Conservation (phyloP, 2,329 filamentous ascomycete species). For the Colletotrichum lentis region DNA sequence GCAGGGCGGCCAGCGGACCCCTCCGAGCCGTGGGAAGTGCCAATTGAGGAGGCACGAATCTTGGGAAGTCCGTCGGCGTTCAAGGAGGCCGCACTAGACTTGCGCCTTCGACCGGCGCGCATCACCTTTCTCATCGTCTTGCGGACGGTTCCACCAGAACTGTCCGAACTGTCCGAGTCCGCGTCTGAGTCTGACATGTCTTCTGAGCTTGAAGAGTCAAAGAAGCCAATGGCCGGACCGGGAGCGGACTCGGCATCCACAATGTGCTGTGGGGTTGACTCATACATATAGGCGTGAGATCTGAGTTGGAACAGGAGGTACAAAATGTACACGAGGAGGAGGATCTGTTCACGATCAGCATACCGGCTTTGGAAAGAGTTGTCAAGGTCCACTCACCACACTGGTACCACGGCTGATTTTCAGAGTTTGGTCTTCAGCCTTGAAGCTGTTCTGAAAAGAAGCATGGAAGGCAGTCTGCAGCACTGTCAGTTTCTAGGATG, state of each 20-base stretch:
- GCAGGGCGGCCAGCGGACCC: slow-evolving; percentile 50
- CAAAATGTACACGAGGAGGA: slow-evolving; percentile 81
- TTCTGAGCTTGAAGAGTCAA: slow-evolving; percentile 73
- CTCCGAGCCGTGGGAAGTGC: slow-evolving; percentile 51
- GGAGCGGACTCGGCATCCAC: slow-evolving; percentile 92
- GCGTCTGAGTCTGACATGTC: slow-evolving; percentile 67
- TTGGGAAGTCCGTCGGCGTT: slow-evolving; percentile 56
- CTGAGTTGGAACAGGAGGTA: slow-evolving; percentile 92
- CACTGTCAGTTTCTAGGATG: slow-evolving; percentile 50
- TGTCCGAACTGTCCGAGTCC: slow-evolving; percentile 72
- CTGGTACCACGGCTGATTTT: slow-evolving; percentile 91
- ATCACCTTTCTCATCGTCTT: slow-evolving; percentile 81
- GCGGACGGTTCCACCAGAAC: slow-evolving; percentile 69
- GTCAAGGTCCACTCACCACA: slow-evolving; percentile 64
- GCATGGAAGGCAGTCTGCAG: slow-evolving; percentile 86
- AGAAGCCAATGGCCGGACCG: slow-evolving; percentile 81
- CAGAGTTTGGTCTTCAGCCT: slow-evolving; percentile 75
- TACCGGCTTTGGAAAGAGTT: slow-evolving; percentile 2
- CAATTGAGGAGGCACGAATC: slow-evolving; percentile 54
- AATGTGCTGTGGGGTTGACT: slow-evolving; percentile 89
- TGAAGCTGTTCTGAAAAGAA: slow-evolving; percentile 71
- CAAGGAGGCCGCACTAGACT: slow-evolving; percentile 77
- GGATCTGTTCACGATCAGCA: slow-evolving; percentile 57
- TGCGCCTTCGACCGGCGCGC: slow-evolving; percentile 73
- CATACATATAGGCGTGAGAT: slow-evolving; percentile 90